phyloP scores from a whole-genome alignment of 2,329 filamentous ascomycete genomes.

The Lizonia empirigonia region DNA sequence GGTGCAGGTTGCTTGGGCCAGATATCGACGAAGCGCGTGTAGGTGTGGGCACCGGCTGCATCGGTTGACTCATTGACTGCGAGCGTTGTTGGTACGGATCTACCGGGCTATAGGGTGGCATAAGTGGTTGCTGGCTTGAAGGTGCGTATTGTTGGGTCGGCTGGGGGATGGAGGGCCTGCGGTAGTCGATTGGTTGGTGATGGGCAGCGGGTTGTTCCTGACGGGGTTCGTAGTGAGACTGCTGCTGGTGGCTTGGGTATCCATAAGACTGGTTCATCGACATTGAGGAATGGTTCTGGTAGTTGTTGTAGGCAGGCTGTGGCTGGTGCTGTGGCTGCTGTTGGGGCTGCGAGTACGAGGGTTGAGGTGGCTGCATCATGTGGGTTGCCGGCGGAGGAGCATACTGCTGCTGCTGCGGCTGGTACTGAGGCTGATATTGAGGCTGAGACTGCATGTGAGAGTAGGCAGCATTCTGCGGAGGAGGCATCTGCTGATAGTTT shows the following conservation, averaged over 20 bases:
- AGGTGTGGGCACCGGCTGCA: constrained; percentile 43
- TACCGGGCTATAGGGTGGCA: constrained; percentile 43
- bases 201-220: constrained; percentile 50
- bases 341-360: constrained; percentile 40
- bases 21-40: constrained; percentile 40
- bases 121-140: constrained; percentile 36
- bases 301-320: constrained; percentile 35
- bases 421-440: constrained; percentile 42
- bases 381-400: constrained; percentile 39
- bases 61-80: constrained; percentile 44
- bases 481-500: constrained; percentile 48
- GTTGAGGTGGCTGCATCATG: constrained; percentile 49
- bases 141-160: constrained; percentile 44
- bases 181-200: constrained; percentile 46
- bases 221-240: constrained; percentile 49
- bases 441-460: constrained; percentile 48
- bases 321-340: constrained; percentile 17
- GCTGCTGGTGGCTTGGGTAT: constrained; percentile 46
- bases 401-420: constrained; percentile 42
- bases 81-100: constrained; percentile 47
- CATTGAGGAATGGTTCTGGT: constrained; percentile 42
- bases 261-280: constrained; percentile 49
- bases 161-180: constrained; percentile 48
- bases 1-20: constrained; percentile 34
- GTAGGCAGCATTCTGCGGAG: constrained; percentile 50